Evolutionary conservation across 805 yeast species (phyloP), one percentile per base, ranked within the genome.

Genomic region (Millerago galiae): DNA sequence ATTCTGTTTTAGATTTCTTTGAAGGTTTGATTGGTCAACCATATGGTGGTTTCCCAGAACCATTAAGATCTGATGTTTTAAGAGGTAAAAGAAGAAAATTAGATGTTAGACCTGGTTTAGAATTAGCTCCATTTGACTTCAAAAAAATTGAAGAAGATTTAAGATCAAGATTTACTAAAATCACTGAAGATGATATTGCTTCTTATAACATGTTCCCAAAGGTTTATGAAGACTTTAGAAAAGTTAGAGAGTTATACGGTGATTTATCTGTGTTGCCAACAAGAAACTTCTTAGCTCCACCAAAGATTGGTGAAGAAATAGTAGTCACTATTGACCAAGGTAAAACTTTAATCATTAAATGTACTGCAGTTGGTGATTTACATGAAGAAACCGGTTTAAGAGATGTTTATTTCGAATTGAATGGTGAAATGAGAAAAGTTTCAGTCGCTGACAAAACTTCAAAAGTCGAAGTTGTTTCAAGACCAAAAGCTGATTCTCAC

Each of bases 11-110:
- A 63, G 99, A 93, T 68, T 93, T 93, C 79, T 89, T 93, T 77
- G 96, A 93, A 73, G 99, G 99, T 57, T 77, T 93, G 64, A 93
- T 93, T 86, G 99, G 99, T 63, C 93, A 93, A 53, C 99, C 99
- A 60, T 88, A 87, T 63, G 99, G 99, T 54, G 99, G 99, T 8
- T 93, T 93, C 95, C 99, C 99, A 46, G 99, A 93, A 70, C 99
- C 99, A 32, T 74, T 93, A 67, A 82, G 99, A 70, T 75, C 96
- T 32, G 87, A 90, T 65, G 77, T 93, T 49, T 79, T 93, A 60
- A 79, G 81, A 58, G 95, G 90, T 64, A 89, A 89, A 81, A 84
- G 99, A 71, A 81, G 85, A 69, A 88, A 88, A 69, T 77, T 93
- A 67, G 77, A 80, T 48, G 70, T 73, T 53, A 82, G 99, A 69